Evolutionary conservation across 2,329 filamentous ascomycete species (phyloP), one percentile per base, ranked within the genome.

Genomic region (Alternaria metachromatica): DNA sequence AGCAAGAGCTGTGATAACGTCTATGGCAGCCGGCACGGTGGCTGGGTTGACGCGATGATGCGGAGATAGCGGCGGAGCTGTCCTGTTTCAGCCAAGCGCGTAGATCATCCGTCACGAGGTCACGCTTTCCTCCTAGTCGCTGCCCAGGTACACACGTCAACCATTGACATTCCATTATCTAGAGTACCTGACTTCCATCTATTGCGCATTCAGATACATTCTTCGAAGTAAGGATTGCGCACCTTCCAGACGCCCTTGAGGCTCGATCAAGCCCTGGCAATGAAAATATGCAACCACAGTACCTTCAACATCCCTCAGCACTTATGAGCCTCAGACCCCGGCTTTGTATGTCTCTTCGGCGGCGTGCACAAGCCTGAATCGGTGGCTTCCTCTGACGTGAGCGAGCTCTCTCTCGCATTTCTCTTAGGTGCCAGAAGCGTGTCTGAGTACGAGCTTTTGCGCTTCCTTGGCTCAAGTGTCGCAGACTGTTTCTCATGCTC

Each of bases 21-120:
- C 53, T 60, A 60, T 23, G 61, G 18, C 58, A 56, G 45, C 25
- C 66, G 68, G 71, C 60, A 66, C 37, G 20, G 53, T 26, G 57
- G 46, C 59, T 53, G 30, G 57, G 46, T 60, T 53, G 54, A 60
- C 62, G 61, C 58, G 62, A 62, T 58, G 62, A 58, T 45, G 28
- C 21, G 57, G 68, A 37, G 58, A 64, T 58, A 62, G 30, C 56
- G 33, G 49, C 20, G 25, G 50, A 63, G 60, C 62, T 60, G 11
- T 45, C 25, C 26, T 6, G 48, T 62, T 63, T 18, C 4, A 59
- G 60, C 6, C 46, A 61, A 53, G 61, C 58, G 53, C 44, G 43
- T 49, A 46, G 51, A 33, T 59, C 60, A 62, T 66, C 54, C 26
- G n/a, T 30, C 58, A 43, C 62, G 62, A 58, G 15, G 53, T 64